Evolutionary conservation across 2,329 filamentous ascomycete species (phyloP), one percentile per base, ranked within the genome.

Genomic region (Fusarium continuum): DNA sequence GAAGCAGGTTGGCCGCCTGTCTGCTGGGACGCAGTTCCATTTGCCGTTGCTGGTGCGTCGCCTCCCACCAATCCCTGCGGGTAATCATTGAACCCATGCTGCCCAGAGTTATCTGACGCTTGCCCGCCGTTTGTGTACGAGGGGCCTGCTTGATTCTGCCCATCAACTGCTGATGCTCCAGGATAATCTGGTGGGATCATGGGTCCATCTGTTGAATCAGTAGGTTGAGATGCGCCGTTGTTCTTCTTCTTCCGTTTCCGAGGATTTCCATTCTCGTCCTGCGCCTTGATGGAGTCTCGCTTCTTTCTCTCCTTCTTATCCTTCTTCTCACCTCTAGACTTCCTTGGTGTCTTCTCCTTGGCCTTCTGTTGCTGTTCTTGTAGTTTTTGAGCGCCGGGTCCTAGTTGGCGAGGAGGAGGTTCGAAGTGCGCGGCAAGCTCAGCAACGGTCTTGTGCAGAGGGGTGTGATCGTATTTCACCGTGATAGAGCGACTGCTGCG

Each of bases 401-500:
- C 70, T 28, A 69, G 61, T 32, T 72, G 70, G 6, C 73, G 70
- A 6, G 82, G 80, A 13, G 79, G 76, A 6, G 82, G 84, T 23
- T 78, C 77, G 48, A 83, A 80, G 31, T 78, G 73, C 5, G 81
- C 78, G 9, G 79, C 75, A 20, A 86, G 72, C 40, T 87, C 74
- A 2, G 74, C 78, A 5, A 88, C 83, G 0, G 83, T 84, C 67
- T 78, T 82, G 70, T 88, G 85, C n/a, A 87, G 67, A 4, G 80
- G 82, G 0, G 81, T 84, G 64, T 88, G 85, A 26, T 83, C 79
- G 65, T 87, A 86, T 54, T 82, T 82, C 49, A 87, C 75, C 10
- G 79, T 77, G 32, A 87, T 80, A 8, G 76, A 73, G 26, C 80
- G 79, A 25, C 74, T 78, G 20, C 75, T 77, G 50, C 79, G 80